Evolutionary conservation across 2,329 filamentous ascomycete species (phyloP).

Genomic region (Colletotrichum lupini): DNA sequence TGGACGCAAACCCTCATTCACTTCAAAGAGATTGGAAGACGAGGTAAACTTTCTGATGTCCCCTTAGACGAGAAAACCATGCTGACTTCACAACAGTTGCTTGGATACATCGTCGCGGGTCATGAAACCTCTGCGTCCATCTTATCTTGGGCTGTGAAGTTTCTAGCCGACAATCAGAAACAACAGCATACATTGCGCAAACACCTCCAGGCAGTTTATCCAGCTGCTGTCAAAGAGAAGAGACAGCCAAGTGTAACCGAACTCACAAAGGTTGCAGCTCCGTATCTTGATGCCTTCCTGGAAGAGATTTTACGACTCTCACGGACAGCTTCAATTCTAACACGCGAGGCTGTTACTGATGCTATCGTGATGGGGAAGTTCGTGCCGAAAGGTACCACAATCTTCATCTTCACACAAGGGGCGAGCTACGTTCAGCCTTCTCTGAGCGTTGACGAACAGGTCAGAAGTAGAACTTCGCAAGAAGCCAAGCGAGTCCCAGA

Average conservation of each 20-base stretch:
- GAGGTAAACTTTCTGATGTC: conserved; percentile 42
- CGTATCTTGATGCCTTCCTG: conserved; percentile 43
- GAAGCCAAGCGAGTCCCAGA: too few relatives aligned
- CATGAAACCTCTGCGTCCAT: conserved; percentile 41
- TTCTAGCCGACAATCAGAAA: conserved; percentile 30
- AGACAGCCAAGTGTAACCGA: conserved; percentile 38
- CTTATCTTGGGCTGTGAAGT: conserved; percentile 40
- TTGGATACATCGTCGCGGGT: conserved; percentile 41
- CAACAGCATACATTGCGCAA: conserved; percentile 43
- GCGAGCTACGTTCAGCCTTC: conserved; percentile 10
- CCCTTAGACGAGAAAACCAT: background rate
- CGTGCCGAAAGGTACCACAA: conserved; percentile 42
- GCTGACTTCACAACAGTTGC: conserved; percentile 32
- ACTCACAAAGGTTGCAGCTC: conserved; percentile 34
- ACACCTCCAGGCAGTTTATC: conserved; percentile 34
- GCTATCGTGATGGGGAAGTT: conserved; percentile 39
- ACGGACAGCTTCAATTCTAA: conserved; percentile 38
- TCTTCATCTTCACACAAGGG: conserved; percentile 33
- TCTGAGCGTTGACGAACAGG: conserved; percentile 26
- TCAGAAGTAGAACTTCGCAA: too few relatives aligned
- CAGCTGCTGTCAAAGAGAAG: conserved; percentile 21
- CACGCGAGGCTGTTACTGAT: conserved; percentile 40
- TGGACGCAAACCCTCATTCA: too few relatives aligned
- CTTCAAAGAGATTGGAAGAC: conserved; percentile 42
- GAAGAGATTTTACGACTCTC: conserved; percentile 43